These are phyloP conservation scores for Exutisphaerella laricina DNA, from an alignment of 2,329 filamentous ascomycete genomes.

Conservation along the genomic window DNA sequence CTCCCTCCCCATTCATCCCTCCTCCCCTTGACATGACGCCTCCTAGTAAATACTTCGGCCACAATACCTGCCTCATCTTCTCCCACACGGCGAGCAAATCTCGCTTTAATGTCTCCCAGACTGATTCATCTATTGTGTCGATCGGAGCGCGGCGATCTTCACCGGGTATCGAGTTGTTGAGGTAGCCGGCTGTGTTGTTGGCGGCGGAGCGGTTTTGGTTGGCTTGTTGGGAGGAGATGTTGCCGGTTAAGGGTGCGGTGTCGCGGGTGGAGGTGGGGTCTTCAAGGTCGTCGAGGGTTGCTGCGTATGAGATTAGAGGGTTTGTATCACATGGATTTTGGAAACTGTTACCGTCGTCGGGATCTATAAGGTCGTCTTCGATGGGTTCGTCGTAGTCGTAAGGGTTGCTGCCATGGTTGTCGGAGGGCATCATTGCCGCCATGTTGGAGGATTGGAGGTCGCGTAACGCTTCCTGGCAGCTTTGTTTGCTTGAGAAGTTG, in stretches of 20 bases:
- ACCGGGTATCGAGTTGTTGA: constrained; percentile 83
- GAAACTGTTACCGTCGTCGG: constrained; percentile 48
- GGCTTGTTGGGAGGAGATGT: constrained; percentile 56
- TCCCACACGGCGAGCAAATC: constrained; percentile 92
- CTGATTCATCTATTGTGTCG: constrained; percentile 94
- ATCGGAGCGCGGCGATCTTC: constrained; percentile 85
- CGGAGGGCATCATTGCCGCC: constrained; percentile 20
- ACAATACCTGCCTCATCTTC: constrained; percentile 96
- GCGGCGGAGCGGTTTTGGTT: constrained; percentile 49
- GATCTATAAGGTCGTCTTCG: constrained; percentile 49
- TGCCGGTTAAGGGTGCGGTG: constrained; percentile 75
- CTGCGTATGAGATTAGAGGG: too few relatives aligned
- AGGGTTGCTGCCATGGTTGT: constrained; percentile 24
- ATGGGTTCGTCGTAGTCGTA: constrained; percentile 43
- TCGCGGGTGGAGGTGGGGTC: constrained; percentile 54
- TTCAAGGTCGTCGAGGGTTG: constrained; percentile 79
- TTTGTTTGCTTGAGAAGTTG: too few relatives aligned
- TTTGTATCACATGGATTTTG: too few relatives aligned
- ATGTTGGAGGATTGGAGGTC: too few relatives aligned
- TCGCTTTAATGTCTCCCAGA: constrained; percentile 93
- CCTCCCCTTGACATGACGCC: constrained; percentile 55
- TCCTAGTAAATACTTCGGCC: constrained; percentile 84
- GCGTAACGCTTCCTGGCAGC: too few relatives aligned
- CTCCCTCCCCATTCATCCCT: constrained; percentile 53
- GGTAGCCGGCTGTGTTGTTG: constrained; percentile 66